phyloP scores from a whole-genome alignment of 2,329 filamentous ascomycete genomes.

The Venturia nashicola region DNA sequence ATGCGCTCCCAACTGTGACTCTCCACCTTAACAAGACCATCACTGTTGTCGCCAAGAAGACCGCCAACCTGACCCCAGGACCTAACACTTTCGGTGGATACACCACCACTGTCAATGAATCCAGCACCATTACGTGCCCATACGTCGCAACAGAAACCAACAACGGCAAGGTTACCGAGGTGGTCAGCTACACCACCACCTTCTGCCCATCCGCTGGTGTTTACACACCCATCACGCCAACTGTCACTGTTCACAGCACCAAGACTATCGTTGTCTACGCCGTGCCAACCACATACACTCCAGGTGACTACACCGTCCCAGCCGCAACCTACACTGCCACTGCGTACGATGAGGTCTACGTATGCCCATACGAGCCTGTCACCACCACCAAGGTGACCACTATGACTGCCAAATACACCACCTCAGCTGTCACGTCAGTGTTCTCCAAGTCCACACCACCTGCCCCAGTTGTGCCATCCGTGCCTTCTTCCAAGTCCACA shows the following conservation, averaged over 20 bases:
- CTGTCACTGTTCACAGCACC: conserved; percentile 46
- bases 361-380: conserved; percentile 48
- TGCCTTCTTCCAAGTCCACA: background rate
- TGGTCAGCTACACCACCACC: conserved; percentile 58
- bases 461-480: no score
- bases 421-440: background rate
- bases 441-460: background rate
- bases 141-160: conserved; percentile 52
- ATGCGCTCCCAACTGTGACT: conserved; percentile 65
- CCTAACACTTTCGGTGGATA: conserved; percentile 60
- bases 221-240: conserved; percentile 56
- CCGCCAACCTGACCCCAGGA: conserved; percentile 50
- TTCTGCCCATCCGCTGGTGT: conserved; percentile 62
- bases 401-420: conserved; percentile 12
- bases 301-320: conserved; percentile 49
- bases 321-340: conserved; percentile 56
- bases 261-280: conserved; percentile 29
- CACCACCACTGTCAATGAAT: conserved; percentile 54
- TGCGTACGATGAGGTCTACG: conserved; percentile 53
- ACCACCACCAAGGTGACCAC: conserved; percentile 8
- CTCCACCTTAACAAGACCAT: conserved; percentile 54
- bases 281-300: conserved; percentile 32
- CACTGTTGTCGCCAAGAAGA: conserved; percentile 52
- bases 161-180: conserved; percentile 48
- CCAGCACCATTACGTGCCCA: conserved; percentile 59